Evolutionary conservation across 768 basidiomycete genomes (phyloP).

Genomic region (Auriscalpium vulgare): DNA sequence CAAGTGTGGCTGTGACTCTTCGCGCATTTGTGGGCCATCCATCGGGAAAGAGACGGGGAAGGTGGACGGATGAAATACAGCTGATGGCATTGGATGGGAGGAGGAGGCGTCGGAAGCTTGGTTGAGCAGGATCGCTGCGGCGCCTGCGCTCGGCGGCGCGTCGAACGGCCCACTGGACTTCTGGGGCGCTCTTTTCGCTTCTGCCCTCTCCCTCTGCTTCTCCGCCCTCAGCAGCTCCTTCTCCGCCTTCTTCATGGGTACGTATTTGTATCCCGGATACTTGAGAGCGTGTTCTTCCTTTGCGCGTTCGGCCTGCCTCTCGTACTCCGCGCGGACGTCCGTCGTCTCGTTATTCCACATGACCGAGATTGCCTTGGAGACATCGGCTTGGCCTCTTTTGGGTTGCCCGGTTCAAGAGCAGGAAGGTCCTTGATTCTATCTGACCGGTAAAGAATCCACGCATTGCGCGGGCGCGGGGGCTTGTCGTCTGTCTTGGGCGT

Average conservation of each 20-base stretch:
- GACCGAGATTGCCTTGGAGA: constrained; percentile 33
- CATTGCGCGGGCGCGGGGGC: constrained; percentile 36
- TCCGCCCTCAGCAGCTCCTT: constrained; percentile 3
- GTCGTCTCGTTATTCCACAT: constrained; percentile 33
- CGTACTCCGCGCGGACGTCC: constrained; percentile 21
- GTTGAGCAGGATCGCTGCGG: neutral
- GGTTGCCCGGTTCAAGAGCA: constrained; percentile 16
- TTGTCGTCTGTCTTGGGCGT: neutral
- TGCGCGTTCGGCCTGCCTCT: constrained; percentile 7
- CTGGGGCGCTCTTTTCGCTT: neutral
- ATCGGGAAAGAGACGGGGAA: neutral
- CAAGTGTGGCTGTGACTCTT: too few relatives aligned
- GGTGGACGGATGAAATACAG: neutral
- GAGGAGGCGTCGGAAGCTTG: neutral
- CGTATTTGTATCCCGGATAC: constrained; percentile 12
- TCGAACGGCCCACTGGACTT: constrained; percentile 7
- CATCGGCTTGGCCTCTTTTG: constrained; percentile 30
- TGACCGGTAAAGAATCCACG: constrained; percentile 44
- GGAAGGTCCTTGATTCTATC: constrained; percentile 30
- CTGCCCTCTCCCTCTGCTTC: constrained; percentile 4
- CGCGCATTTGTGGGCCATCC: too few relatives aligned
- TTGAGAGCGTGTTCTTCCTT: constrained; percentile 10
- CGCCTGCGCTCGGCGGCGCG: neutral
- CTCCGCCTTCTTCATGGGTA: constrained; percentile 9
- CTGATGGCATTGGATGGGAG: neutral